Percentiles rank a stretch among this genome's conserved stretches.
These are phyloP conservation scores for Amanita polypyramis DNA, from an alignment of 768 basidiomycete genomes.

Conservation along the genomic window DNA sequence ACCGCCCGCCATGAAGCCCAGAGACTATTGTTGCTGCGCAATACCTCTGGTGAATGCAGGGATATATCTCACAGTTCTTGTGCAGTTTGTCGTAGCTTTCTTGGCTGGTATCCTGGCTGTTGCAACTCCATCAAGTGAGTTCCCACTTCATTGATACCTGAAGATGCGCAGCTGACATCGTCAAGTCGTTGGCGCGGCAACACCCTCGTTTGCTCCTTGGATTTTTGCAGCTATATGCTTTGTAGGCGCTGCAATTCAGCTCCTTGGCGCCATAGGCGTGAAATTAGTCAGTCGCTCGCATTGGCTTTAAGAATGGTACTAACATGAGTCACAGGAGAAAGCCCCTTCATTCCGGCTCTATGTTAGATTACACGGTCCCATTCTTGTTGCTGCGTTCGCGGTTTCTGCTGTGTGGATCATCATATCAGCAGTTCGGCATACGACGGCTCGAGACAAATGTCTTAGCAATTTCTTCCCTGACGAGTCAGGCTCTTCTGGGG, in stretches of 20 bases:
- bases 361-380: conserved; percentile 50
- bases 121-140: conserved; percentile 72
- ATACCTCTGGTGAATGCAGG: conserved; percentile 87
- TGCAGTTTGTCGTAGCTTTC: conserved; percentile 64
- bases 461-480: conserved; percentile 44
- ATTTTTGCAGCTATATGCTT: conserved; percentile 73
- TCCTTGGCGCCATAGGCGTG: conserved; percentile 82
- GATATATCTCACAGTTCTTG: conserved; percentile 68
- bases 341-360: conserved; percentile 57
- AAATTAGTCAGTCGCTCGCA: conserved; percentile 40
- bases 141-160: neutral
- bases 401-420: conserved; percentile 75
- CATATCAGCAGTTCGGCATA: conserved; percentile 70
- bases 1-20: conserved; percentile 50
- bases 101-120: conserved; percentile 64
- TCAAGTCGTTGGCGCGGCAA: conserved; percentile 77
- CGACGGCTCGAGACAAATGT: conserved; percentile 59
- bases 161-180: conserved; percentile 1
- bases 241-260: conserved; percentile 62
- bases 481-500: conserved; percentile 23
- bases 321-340: conserved; percentile 43
- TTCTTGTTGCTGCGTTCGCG: conserved; percentile 53
- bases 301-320: neutral
- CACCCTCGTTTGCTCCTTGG: conserved; percentile 65
- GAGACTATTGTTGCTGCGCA: conserved; percentile 90